Conservation (phyloP, 2,329 filamentous ascomycete species). For the Fusarium sp. region DNA sequence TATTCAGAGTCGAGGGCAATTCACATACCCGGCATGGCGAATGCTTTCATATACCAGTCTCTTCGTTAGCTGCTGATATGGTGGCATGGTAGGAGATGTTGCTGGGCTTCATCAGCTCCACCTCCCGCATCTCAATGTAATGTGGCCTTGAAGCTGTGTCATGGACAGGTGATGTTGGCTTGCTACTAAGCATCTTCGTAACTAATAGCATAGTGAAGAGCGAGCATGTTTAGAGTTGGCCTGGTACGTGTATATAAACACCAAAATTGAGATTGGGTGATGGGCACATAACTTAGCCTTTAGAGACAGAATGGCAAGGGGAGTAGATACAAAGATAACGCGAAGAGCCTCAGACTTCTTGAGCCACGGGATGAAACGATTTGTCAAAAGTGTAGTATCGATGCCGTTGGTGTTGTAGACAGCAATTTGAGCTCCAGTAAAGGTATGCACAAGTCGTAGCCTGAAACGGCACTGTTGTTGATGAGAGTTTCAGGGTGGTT, state of each 20-base stretch:
- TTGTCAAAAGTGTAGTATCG: slow-evolving; percentile 30
- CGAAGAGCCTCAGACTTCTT: slow-evolving; percentile 19
- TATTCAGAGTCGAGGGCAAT: neutral
- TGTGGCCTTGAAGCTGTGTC: slow-evolving; percentile 10
- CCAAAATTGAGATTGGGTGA: slow-evolving; percentile 3
- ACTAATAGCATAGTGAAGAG: slow-evolving; percentile 24
- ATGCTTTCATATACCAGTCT: slow-evolving; percentile 20
- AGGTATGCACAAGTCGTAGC: slow-evolving; percentile 3
- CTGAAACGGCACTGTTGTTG: slow-evolving; percentile 34
- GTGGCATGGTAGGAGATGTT: slow-evolving; percentile 12
- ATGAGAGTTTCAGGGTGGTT: slow-evolving; percentile 30
- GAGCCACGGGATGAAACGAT: slow-evolving; percentile 27
- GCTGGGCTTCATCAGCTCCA: slow-evolving; percentile 9
- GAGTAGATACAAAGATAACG: slow-evolving; percentile 34
- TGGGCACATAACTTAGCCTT: slow-evolving; percentile 14
- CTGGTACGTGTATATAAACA: slow-evolving; percentile 35
- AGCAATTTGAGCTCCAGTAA: slow-evolving; percentile 22
- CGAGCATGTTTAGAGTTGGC: slow-evolving; percentile 35
- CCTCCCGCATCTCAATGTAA: slow-evolving; percentile 20
- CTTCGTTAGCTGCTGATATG: slow-evolving; percentile 4
- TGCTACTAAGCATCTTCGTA: slow-evolving; percentile 25
- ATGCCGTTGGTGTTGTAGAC: slow-evolving; percentile 34
- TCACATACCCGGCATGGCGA: neutral
- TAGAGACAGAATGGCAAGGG: slow-evolving; percentile 20
- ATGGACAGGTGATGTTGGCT: slow-evolving; percentile 26